Conservation (phyloP, 2,329 filamentous ascomycete species). For the Macrophomina tecta region DNA sequence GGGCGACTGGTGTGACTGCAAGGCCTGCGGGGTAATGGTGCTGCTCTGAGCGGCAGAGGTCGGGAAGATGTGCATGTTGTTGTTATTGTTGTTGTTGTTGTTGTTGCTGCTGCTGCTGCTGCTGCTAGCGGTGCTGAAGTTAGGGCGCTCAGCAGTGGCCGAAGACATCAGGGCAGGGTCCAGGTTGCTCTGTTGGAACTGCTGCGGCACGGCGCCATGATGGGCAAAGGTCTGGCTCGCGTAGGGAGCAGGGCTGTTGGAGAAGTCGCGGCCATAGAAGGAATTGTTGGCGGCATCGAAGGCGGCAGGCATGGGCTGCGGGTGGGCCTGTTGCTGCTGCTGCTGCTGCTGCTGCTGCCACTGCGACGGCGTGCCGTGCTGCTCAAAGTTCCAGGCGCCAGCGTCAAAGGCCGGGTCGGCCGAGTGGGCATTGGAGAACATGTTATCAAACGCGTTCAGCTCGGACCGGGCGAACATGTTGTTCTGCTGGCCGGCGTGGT, state of each 20-base stretch:
- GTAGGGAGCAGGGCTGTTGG: constrained; percentile 31
- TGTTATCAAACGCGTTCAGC: constrained; percentile 17
- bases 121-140: constrained; percentile 20
- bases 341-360: constrained; percentile 27
- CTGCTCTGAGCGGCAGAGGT: constrained; percentile 19
- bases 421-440: constrained; percentile 33
- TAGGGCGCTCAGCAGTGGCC: constrained; percentile 17
- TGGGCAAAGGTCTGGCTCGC: constrained; percentile 23
- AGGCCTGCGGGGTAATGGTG: constrained; percentile 28
- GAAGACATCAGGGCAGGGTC: constrained; percentile 31
- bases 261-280: constrained; percentile 33
- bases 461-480: constrained; percentile 24
- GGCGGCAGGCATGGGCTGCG: constrained; percentile 27
- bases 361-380: constrained; percentile 24
- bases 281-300: constrained; percentile 28
- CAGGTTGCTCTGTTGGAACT: constrained; percentile 29
- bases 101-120: neutral
- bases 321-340: constrained; percentile 30
- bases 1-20: constrained; percentile 28
- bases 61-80: constrained; percentile 18
- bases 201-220: constrained; percentile 25
- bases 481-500: constrained; percentile 27
- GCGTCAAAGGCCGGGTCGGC: constrained; percentile 38
- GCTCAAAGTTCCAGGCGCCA: constrained; percentile 18
- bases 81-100: neutral